Conservation (phyloP, 306 rosid species). For the Ormosia semicastrata region DNA sequence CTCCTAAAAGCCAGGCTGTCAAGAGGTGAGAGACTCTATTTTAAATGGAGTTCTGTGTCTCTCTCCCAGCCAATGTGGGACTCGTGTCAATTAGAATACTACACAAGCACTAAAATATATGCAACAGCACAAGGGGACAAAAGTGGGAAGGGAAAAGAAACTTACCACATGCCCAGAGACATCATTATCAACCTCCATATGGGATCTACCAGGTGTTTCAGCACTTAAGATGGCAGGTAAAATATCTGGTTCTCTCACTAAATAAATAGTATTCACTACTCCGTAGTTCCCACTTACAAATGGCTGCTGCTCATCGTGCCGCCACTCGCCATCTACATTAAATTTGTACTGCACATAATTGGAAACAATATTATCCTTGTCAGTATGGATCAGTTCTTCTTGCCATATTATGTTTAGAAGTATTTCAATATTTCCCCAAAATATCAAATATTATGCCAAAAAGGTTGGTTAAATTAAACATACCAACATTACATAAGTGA, state of each 20-base stretch:
- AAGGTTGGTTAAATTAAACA: background rate
- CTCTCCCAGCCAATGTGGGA: background rate
- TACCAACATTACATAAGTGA: background rate
- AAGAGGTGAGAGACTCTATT: background rate
- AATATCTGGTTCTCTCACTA: slow-evolving; percentile 48
- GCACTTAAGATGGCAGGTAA: slow-evolving; percentile 42
- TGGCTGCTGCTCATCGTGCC: slow-evolving; percentile 72
- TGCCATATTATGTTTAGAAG: background rate
- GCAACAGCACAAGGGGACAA: background rate
- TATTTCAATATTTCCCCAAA: slow-evolving; percentile 6
- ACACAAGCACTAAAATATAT: slow-evolving; percentile 10
- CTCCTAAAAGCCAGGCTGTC: background rate
- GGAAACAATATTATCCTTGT: slow-evolving; percentile 34
- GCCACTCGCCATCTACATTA: slow-evolving; percentile 82
- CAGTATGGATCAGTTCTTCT: slow-evolving; percentile 20
- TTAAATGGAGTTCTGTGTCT: background rate
- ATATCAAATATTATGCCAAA: slow-evolving; percentile 22
- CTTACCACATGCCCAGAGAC: slow-evolving; percentile 50
- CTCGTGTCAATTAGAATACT: background rate
- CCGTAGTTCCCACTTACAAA: slow-evolving; percentile 60
- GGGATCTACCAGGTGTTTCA: slow-evolving; percentile 57
- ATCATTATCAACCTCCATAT: slow-evolving; percentile 81
- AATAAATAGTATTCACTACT: slow-evolving; percentile 60
- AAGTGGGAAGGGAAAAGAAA: background rate
- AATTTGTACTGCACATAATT: slow-evolving; percentile 68